Conservation (phyloP, 164 flowering plant species). For the Vitis amurensis region DNA sequence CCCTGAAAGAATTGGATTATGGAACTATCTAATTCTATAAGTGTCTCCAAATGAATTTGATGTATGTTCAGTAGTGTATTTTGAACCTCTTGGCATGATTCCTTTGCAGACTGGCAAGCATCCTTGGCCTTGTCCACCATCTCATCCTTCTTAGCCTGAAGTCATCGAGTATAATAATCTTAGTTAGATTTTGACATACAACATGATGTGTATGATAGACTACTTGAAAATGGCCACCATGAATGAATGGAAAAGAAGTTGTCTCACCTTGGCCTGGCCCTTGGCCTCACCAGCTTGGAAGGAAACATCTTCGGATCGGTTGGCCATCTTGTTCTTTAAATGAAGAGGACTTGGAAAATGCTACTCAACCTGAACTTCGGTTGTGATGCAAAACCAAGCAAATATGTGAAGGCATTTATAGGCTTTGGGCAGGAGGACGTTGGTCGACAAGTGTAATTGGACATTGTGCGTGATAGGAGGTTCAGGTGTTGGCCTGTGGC, state of each 20-base stretch:
- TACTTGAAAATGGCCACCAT: no score
- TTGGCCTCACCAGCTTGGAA: slow-evolving; percentile 10
- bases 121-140: slow-evolving; percentile 7
- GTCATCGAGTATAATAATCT: background rate
- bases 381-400: background rate
- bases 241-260: background rate
- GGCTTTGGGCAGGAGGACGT: background rate
- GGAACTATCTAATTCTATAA: no score
- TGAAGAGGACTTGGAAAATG: no score
- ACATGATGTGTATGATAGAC: background rate
- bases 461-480: no score
- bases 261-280: slow-evolving; percentile 5
- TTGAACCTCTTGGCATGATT: slow-evolving; percentile 9
- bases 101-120: background rate
- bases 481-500: background rate
- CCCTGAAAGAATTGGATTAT: no score
- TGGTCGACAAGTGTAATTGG: background rate
- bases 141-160: slow-evolving; percentile 5
- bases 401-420: background rate
- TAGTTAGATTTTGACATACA: background rate
- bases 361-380: background rate
- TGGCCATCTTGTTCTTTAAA: background rate
- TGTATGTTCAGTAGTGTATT: no score
- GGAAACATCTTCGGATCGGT: slow-evolving; percentile 1
- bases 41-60: no score